A percentile compares a stretch with the other conserved stretches of the same genome.
These are phyloP conservation scores for Hirsutella minnesotensis DNA, from an alignment of 2,329 filamentous ascomycete species.

Conservation along the genomic window DNA sequence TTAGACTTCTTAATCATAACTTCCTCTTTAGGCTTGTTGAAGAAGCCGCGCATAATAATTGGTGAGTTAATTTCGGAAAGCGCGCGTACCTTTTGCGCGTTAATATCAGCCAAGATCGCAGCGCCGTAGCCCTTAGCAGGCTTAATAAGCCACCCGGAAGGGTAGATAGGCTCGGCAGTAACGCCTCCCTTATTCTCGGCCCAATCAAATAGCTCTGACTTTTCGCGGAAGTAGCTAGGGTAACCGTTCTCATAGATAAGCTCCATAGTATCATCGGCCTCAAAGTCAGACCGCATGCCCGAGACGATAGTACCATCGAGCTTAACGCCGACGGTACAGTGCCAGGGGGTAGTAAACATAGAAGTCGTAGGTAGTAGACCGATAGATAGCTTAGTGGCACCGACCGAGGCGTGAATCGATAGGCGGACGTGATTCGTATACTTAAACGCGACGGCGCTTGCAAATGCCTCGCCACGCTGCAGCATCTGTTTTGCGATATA, in stretches of 20 bases:
- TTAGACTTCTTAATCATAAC: conserved; percentile 31
- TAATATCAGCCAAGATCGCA: conserved; percentile 28
- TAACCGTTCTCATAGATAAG: conserved; percentile 31
- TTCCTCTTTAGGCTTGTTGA: conserved; percentile 30
- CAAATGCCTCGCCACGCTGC: conserved; percentile 40
- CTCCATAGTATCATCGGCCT: conserved; percentile 26
- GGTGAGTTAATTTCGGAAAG: conserved; percentile 40
- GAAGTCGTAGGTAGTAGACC: conserved; percentile 31
- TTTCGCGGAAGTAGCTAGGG: conserved; percentile 38
- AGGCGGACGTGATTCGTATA: conserved; percentile 36
- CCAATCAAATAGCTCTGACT: conserved; percentile 31
- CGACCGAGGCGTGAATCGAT: conserved; percentile 40
- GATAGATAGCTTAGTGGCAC: conserved; percentile 36
- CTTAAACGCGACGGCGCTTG: conserved; percentile 31
- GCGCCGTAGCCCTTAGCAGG: conserved; percentile 19
- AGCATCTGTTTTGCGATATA: conserved; percentile 44
- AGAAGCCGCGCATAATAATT: conserved; percentile 39
- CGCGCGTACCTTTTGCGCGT: conserved; percentile 29
- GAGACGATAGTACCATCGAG: conserved; percentile 29
- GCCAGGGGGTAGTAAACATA: conserved; percentile 41
- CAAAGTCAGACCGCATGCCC: conserved; percentile 27
- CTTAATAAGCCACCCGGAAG: conserved; percentile 27
- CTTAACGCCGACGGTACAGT: conserved; percentile 30
- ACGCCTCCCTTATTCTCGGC: conserved; percentile 22
- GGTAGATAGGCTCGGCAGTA: conserved; percentile 33